Percentiles rank a stretch among this genome's conserved stretches.
Evolutionary conservation across 306 rosid species (phyloP).

Genomic region (Castanopsis chinensis): DNA sequence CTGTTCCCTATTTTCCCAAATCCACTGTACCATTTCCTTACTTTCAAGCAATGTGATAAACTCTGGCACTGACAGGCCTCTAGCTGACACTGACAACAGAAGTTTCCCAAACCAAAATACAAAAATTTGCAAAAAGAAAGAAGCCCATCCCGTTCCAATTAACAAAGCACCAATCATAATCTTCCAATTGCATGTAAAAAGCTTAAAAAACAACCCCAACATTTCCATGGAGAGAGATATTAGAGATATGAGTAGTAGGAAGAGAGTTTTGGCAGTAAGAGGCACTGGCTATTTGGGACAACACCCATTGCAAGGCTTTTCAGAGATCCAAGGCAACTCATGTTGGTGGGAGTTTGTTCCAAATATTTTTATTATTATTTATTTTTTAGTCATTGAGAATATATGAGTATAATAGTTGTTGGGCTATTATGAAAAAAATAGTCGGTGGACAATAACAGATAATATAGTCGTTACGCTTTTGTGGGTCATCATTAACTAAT

Average conservation of each 20-base stretch:
- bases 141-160: neutral
- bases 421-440: too few species aligned
- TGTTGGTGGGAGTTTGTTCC: too few species aligned
- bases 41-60: neutral
- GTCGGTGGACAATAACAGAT: too few species aligned
- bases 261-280: conserved; percentile 71
- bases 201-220: neutral
- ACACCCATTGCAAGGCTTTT: conserved; percentile 62
- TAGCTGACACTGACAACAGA: neutral
- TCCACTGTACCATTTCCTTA: neutral
- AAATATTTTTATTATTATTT: too few species aligned
- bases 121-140: neutral
- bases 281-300: conserved; percentile 95
- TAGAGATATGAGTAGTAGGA: conserved; percentile 33
- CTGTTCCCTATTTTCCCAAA: too few species aligned
- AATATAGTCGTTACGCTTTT: too few species aligned
- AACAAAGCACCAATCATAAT: neutral
- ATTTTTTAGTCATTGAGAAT: too few species aligned
- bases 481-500: too few species aligned
- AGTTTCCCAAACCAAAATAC: neutral
- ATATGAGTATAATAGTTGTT: too few species aligned
- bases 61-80: neutral
- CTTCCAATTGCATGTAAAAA: neutral
- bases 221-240: neutral
- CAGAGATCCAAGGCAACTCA: conserved; percentile 12